These are phyloP conservation scores for Elaeis guineensis DNA, from an alignment of 176 grass and related monocot species.

Conservation along the genomic window DNA sequence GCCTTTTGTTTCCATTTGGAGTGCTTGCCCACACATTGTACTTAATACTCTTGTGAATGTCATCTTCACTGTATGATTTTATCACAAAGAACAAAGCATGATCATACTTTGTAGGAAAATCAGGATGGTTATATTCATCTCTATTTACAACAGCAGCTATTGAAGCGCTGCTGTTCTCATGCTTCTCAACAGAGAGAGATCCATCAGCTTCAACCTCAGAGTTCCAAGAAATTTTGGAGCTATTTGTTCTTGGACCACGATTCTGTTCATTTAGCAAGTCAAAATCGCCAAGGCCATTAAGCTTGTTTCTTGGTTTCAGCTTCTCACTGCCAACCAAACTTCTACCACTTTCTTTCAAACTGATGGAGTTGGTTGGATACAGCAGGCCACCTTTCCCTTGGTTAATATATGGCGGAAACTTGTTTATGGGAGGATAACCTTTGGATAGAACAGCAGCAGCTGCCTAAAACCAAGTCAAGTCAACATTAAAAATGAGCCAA, in stretches of 20 bases:
- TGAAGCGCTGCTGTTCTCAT: conserved; percentile 12
- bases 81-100: conserved; percentile 92
- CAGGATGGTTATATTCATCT: conserved; percentile 53
- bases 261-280: conserved; percentile 30
- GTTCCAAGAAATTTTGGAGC: conserved; percentile 24
- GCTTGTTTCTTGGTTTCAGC: conserved; percentile 36
- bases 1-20: conserved; percentile 92
- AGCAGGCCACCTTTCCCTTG: conserved; percentile 37
- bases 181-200: conserved; percentile 14
- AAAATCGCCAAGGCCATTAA: conserved; percentile 37
- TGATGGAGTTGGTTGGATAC: conserved; percentile 36
- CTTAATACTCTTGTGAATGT: conserved; percentile 95
- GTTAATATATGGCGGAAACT: conserved; percentile 35
- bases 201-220: conserved; percentile 16
- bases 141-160: conserved; percentile 23
- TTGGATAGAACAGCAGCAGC: conserved; percentile 45
- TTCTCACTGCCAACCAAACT: conserved; percentile 39
- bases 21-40: conserved; percentile 97
- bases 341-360: conserved; percentile 47
- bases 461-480: conserved; percentile 26
- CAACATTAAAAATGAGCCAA: no score
- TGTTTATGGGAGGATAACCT: conserved; percentile 48
- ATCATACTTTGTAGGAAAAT: conserved; percentile 70
- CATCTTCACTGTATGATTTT: conserved; percentile 96
- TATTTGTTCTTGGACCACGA: conserved; percentile 23